Conservation (phyloP, 345 rosid genomes). For the Leavenworthia alabamica region DNA sequence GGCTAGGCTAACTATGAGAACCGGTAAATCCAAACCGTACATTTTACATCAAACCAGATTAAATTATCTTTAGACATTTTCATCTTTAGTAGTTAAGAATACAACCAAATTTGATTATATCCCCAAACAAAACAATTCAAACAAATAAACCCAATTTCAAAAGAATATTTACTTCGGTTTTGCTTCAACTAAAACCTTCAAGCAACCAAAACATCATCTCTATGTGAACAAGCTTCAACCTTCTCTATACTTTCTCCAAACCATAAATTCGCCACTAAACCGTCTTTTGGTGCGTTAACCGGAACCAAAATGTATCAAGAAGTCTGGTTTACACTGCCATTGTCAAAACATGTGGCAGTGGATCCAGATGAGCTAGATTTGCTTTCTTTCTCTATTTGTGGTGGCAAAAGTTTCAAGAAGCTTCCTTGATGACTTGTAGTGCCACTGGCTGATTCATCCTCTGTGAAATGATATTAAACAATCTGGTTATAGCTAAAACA, state of each 20-base stretch:
- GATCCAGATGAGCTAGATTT: conserved; percentile 27
- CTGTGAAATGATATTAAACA: conserved; percentile 40
- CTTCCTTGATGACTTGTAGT: conserved; percentile 49
- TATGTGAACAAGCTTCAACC: conserved; percentile 7
- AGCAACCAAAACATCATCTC: conserved; percentile 2
- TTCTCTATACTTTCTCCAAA: conserved; percentile 9
- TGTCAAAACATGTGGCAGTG: not conserved
- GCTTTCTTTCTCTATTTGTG: conserved; percentile 46
- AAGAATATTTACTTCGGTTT: conserved; percentile 11
- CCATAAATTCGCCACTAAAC: not conserved
- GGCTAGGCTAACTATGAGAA: not conserved
- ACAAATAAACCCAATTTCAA: not conserved
- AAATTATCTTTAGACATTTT: not conserved
- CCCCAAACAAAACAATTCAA: too few species aligned
- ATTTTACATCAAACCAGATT: not conserved
- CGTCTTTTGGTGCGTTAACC: too few species aligned
- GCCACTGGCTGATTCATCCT: conserved; percentile 56
- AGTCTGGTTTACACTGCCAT: conserved; percentile 11
- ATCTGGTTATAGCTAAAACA: too few species aligned
- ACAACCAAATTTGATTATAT: conserved; percentile 12
- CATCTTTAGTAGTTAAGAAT: not conserved
- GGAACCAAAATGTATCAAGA: not conserved
- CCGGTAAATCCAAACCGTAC: not conserved
- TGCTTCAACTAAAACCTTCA: conserved; percentile 7
- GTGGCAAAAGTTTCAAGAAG: conserved; percentile 68